Evolutionary conservation across 2,329 filamentous ascomycete genomes (phyloP).

Genomic region (Aspergillus versicolor): DNA sequence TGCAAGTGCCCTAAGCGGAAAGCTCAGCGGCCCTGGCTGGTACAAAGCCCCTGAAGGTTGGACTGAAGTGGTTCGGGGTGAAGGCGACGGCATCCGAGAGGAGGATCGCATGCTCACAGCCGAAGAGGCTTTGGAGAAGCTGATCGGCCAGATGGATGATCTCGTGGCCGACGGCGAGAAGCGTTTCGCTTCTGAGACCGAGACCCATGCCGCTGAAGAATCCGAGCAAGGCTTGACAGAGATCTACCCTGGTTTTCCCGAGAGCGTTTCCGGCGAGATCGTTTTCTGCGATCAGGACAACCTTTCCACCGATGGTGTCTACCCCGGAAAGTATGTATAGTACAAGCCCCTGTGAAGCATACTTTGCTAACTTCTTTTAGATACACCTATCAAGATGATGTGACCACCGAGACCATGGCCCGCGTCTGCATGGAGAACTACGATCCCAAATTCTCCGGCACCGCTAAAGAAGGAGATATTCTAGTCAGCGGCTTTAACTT

Average conservation of each 20-base stretch:
- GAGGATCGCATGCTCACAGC: conserved; percentile 66
- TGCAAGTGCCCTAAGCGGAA: conserved; percentile 70
- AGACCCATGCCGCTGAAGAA: conserved; percentile 16
- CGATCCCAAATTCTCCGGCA: conserved; percentile 66
- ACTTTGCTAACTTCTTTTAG: background rate
- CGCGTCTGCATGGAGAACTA: conserved; percentile 94
- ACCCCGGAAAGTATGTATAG: conserved; percentile 58
- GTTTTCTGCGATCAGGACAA: conserved; percentile 84
- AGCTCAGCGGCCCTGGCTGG: conserved; percentile 66
- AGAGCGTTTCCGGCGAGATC: conserved; percentile 80
- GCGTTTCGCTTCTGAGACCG: conserved; percentile 4
- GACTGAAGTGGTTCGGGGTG: conserved; percentile 62
- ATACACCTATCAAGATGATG: conserved; percentile 85
- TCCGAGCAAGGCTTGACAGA: conserved; percentile 52
- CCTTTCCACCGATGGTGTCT: conserved; percentile 90
- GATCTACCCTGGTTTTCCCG: conserved; percentile 82
- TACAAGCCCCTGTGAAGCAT: background rate
- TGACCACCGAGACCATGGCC: conserved; percentile 77
- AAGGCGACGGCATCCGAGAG: conserved; percentile 66
- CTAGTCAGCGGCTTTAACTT: conserved; percentile 88
- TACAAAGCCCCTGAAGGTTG: conserved; percentile 71
- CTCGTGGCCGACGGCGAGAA: conserved; percentile 17
- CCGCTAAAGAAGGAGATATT: conserved; percentile 71
- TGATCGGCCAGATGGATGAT: conserved; percentile 67
- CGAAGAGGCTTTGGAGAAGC: conserved; percentile 69